Evolutionary conservation across 805 yeast species (phyloP).

Genomic region (Ogataea nitratoaversa): DNA sequence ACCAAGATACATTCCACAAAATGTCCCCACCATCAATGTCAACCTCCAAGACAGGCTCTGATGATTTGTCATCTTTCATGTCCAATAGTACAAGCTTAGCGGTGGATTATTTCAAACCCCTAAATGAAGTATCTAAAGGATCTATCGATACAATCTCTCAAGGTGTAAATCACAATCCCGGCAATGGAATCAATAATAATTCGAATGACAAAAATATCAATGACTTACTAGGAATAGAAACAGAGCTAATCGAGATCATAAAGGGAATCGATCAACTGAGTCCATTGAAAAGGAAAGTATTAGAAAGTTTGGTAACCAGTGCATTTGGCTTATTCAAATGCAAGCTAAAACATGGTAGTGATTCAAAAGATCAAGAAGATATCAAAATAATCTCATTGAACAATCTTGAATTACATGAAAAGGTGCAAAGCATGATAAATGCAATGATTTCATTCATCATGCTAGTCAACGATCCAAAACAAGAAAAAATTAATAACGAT

Average conservation of each 20-base stretch:
- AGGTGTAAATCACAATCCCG: not conserved
- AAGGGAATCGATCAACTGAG: conserved; percentile 5
- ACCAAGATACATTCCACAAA: too few relatives aligned
- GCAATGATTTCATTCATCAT: conserved; percentile 31
- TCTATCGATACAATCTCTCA: not conserved
- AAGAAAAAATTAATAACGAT: too few relatives aligned
- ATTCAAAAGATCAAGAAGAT: too few relatives aligned
- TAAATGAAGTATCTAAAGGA: too few relatives aligned
- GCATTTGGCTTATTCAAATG: conserved; percentile 16
- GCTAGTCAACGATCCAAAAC: conserved; percentile 9
- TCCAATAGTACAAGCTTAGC: not conserved
- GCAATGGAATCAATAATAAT: too few relatives aligned
- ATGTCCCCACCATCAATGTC: not conserved
- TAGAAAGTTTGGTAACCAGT: conserved; percentile 12
- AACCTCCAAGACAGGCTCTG: too few relatives aligned
- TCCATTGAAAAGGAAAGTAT: conserved; percentile 8
- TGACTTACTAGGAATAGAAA: conserved; percentile 13
- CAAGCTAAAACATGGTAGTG: not conserved
- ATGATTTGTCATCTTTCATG: conserved; percentile 1
- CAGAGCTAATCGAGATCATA: conserved; percentile 10
- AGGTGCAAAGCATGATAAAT: conserved; percentile 31
- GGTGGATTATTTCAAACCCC: not conserved
- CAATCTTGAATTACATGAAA: conserved; percentile 23
- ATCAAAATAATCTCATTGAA: conserved; percentile 15
- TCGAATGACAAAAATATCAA: conserved; percentile 1